Conservation (phyloP, 176 grass and related monocot genomes). For the Olyra latifolia region DNA sequence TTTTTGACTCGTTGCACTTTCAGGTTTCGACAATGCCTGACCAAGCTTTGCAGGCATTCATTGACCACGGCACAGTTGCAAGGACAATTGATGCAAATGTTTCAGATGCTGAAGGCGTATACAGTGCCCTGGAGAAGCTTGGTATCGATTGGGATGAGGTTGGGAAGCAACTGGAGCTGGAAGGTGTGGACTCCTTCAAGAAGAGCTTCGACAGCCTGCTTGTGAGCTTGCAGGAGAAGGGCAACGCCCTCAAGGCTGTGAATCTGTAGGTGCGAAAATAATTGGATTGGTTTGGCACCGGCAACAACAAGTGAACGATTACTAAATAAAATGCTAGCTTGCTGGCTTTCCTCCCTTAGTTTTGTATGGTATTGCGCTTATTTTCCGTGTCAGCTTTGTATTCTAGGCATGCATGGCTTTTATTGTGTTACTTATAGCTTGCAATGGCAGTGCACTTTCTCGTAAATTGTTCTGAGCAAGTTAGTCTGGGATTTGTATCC, state of each 20-base stretch:
- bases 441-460: slow-evolving; percentile 21
- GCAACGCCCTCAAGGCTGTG: slow-evolving; percentile 64
- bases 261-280: slow-evolving; percentile 43
- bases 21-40: slow-evolving; percentile 99
- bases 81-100: slow-evolving; percentile 85
- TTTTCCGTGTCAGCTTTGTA: slow-evolving; percentile 49
- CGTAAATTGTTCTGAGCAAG: slow-evolving; percentile 10
- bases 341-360: slow-evolving; percentile 22
- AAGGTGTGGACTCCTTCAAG: slow-evolving; percentile 94
- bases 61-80: slow-evolving; percentile 82
- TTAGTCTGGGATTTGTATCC: neutral
- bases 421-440: slow-evolving; percentile 30
- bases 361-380: slow-evolving; percentile 21
- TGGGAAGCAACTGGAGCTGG: slow-evolving; percentile 76
- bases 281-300: slow-evolving; percentile 10
- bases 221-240: slow-evolving; percentile 75
- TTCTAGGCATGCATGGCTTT: slow-evolving; percentile 12
- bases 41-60: slow-evolving; percentile 84
- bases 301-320: slow-evolving; percentile 9
- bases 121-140: slow-evolving; percentile 91
- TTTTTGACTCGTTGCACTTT: slow-evolving; percentile 24
- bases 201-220: slow-evolving; percentile 96
- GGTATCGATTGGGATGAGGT: slow-evolving; percentile 83
- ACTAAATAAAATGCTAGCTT: slow-evolving; percentile 49
- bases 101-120: slow-evolving; percentile 80